A percentile compares a stretch with the other conserved stretches of the same genome.
These are phyloP conservation scores for Xylariales sp. DNA, from an alignment of 2,329 filamentous ascomycete species.

Conservation along the genomic window DNA sequence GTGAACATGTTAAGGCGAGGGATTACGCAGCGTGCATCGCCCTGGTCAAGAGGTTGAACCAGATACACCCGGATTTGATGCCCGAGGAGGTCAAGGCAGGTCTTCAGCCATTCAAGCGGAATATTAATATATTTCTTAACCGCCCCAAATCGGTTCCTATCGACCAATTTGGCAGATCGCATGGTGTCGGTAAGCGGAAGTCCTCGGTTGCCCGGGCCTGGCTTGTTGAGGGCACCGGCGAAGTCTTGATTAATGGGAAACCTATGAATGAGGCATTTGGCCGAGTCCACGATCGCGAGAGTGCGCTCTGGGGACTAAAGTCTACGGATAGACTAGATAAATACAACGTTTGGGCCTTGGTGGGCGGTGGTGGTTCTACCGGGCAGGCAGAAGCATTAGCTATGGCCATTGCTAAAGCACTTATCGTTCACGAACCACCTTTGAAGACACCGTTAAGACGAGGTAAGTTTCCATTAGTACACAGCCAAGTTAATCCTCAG, in stretches of 20 bases:
- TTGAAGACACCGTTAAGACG: slow-evolving; percentile 87
- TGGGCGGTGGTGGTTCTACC: slow-evolving; percentile 88
- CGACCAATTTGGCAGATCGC: slow-evolving; percentile 81
- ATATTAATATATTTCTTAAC: slow-evolving; percentile 77
- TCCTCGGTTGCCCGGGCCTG: slow-evolving; percentile 85
- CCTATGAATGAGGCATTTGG: slow-evolving; percentile 84
- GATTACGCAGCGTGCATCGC: slow-evolving; percentile 83
- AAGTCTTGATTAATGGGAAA: slow-evolving; percentile 91
- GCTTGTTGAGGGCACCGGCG: slow-evolving; percentile 91
- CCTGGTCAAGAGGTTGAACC: slow-evolving; percentile 82
- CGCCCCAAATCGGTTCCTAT: slow-evolving; percentile 71
- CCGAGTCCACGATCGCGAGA: slow-evolving; percentile 92
- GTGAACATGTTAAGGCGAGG: slow-evolving; percentile 78
- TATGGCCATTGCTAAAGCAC: slow-evolving; percentile 85
- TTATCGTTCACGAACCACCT: slow-evolving; percentile 90
- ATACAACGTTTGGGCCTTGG: slow-evolving; percentile 93
- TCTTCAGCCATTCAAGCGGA: slow-evolving; percentile 77
- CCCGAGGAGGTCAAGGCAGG: slow-evolving; percentile 75
- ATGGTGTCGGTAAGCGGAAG: slow-evolving; percentile 88
- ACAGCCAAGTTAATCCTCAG: slow-evolving; percentile 27
- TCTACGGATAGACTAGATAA: slow-evolving; percentile 87
- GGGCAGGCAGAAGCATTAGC: slow-evolving; percentile 96
- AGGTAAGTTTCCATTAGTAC: slow-evolving; percentile 70
- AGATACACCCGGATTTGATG: slow-evolving; percentile 82
- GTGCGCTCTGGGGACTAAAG: slow-evolving; percentile 90